These are phyloP conservation scores for Thelonectria rubi DNA, from an alignment of 2,329 filamentous ascomycete species.

Conservation along the genomic window DNA sequence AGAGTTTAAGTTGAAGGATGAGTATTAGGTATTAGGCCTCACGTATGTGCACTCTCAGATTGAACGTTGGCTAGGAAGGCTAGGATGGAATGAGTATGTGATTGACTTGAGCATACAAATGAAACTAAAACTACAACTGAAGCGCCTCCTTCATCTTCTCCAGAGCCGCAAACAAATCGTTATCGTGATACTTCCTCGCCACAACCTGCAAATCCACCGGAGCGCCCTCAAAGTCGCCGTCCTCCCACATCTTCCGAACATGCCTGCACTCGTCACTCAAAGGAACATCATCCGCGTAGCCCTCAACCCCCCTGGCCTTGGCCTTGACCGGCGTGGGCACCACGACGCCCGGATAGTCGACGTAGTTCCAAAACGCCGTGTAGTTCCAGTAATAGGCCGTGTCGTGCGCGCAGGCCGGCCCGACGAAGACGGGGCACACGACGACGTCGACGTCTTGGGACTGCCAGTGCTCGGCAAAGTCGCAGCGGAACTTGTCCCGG, in stretches of 20 bases:
- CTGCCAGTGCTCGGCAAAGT: slow-evolving; percentile 47
- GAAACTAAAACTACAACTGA: not conserved
- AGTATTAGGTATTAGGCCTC: slow-evolving; percentile 28
- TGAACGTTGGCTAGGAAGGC: not conserved
- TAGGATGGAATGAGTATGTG: not conserved
- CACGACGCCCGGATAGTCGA: slow-evolving; percentile 48
- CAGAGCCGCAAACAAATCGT: not conserved
- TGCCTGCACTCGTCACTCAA: slow-evolving; percentile 19
- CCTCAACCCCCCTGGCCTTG: slow-evolving; percentile 10
- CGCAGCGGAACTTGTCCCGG: slow-evolving; percentile 42
- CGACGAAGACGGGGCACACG: slow-evolving; percentile 32
- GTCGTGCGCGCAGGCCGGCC: slow-evolving; percentile 48
- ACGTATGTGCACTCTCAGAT: not conserved
- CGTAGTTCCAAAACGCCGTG: slow-evolving; percentile 49
- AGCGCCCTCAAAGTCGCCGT: slow-evolving; percentile 47
- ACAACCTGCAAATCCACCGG: slow-evolving; percentile 48
- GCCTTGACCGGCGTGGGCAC: slow-evolving; percentile 45
- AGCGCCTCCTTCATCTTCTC: not conserved
- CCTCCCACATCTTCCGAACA: slow-evolving; percentile 45
- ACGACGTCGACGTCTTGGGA: slow-evolving; percentile 48
- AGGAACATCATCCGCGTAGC: not conserved
- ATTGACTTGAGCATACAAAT: not conserved
- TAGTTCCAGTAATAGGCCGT: slow-evolving; percentile 49
- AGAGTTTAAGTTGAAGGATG: slow-evolving; percentile 41
- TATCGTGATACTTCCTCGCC: slow-evolving; percentile 47